Conservation (phyloP, 176 grass and related monocot species). For the Poa annua region DNA sequence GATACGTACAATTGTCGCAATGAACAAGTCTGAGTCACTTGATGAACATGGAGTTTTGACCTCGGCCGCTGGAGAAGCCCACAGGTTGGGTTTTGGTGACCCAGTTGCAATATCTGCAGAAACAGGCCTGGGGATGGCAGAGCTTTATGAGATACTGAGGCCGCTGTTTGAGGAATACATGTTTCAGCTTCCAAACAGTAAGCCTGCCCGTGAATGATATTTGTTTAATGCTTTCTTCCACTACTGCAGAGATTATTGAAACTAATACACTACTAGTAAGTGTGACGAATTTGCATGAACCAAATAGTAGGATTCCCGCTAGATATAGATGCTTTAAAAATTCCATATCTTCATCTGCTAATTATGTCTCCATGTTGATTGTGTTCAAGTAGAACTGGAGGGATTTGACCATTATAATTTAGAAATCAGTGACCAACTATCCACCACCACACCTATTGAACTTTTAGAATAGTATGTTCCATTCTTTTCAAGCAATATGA, state of each 20-base stretch:
- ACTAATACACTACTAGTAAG: conserved; percentile 12
- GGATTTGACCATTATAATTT: background rate
- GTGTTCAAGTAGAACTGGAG: conserved; percentile 12
- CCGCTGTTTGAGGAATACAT: conserved; percentile 88
- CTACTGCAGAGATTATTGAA: background rate
- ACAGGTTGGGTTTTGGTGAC: conserved; percentile 94
- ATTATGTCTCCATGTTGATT: conserved; percentile 12
- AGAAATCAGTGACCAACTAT: conserved; percentile 22
- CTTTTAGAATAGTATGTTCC: background rate
- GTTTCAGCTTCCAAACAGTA: conserved; percentile 69
- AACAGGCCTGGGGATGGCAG: conserved; percentile 94
- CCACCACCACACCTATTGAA: conserved; percentile 7
- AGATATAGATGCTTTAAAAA: conserved; percentile 5
- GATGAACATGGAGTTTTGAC: conserved; percentile 79
- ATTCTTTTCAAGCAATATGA: conserved; percentile 8
- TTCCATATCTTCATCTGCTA: background rate
- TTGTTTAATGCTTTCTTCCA: background rate
- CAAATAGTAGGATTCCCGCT: conserved; percentile 7
- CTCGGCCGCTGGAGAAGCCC: conserved; percentile 80
- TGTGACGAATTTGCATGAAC: background rate
- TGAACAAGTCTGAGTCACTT: conserved; percentile 96
- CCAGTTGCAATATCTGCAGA: conserved; percentile 99
- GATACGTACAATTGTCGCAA: conserved; percentile 74
- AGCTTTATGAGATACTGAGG: conserved; percentile 83
- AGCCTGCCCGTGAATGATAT: conserved; percentile 30